Percentiles rank a stretch among this genome's conserved stretches.
These are phyloP conservation scores for Talaromyces nanjingensis DNA, from an alignment of 495 filamentous ascomycete species.

Conservation along the genomic window DNA sequence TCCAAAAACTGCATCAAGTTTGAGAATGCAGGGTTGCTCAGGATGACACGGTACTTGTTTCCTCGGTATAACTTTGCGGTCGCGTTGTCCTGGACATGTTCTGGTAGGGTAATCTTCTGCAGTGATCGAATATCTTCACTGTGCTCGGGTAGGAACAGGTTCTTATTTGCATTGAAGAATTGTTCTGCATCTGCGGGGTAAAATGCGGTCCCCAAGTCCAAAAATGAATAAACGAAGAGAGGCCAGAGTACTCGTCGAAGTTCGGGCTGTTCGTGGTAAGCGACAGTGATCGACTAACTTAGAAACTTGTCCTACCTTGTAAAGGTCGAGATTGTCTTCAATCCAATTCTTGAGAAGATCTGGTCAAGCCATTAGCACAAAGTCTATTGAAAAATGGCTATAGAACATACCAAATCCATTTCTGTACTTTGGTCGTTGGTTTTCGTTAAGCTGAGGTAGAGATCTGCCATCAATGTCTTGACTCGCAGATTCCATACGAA, in stretches of 20 bases:
- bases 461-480: conserved; percentile 71
- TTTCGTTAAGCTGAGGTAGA: conserved; percentile 56
- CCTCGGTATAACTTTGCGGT: conserved; percentile 68
- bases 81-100: conserved; percentile 66
- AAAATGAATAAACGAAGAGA: conserved; percentile 84
- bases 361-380: conserved; percentile 21
- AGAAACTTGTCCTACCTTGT: conserved; percentile 57
- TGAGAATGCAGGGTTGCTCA: conserved; percentile 71
- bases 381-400: background rate
- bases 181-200: conserved; percentile 61
- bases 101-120: conserved; percentile 59
- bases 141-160: conserved; percentile 66
- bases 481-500: conserved; percentile 81
- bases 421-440: conserved; percentile 66
- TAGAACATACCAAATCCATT: conserved; percentile 55
- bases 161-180: conserved; percentile 61
- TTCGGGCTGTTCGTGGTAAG: conserved; percentile 60
- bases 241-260: conserved; percentile 82
- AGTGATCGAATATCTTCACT: conserved; percentile 67
- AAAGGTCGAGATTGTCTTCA: conserved; percentile 83
- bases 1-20: conserved; percentile 85
- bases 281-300: background rate
- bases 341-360: conserved; percentile 71
- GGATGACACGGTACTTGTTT: conserved; percentile 80
- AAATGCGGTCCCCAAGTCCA: conserved; percentile 70